Percentiles rank a stretch among this genome's conserved stretches.
Conservation (phyloP, 1,284 basidiomycete genomes). For the Trametes sp. region DNA sequence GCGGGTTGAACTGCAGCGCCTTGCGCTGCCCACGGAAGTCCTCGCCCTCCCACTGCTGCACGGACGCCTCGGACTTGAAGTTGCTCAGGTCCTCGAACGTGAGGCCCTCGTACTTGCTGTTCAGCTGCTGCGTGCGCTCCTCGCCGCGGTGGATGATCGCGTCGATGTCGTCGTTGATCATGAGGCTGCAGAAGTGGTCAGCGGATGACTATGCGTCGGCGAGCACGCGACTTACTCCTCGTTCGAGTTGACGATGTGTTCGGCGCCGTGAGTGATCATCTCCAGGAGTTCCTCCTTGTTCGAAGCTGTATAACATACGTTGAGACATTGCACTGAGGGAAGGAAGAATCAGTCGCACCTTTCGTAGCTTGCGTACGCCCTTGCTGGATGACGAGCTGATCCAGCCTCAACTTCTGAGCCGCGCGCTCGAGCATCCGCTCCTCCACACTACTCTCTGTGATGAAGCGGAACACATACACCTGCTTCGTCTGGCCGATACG, state of each 20-base stretch:
- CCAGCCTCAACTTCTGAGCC: constrained; percentile 94
- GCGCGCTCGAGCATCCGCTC: constrained; percentile 97
- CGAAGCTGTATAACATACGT: constrained; percentile 58
- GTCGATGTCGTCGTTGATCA: constrained; percentile 94
- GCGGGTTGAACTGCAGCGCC: constrained; percentile 78
- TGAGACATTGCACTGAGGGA: too few relatives aligned
- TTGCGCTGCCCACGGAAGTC: constrained; percentile 85
- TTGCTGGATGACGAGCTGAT: constrained; percentile 98
- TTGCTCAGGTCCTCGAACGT: constrained; percentile 96
- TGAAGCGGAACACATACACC: constrained; percentile 97
- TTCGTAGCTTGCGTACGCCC: constrained; percentile 81
- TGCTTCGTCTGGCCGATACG: constrained; percentile 99
- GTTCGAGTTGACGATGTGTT: constrained; percentile 90
- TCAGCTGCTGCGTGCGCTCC: constrained; percentile 88
- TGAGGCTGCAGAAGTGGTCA: constrained; percentile 55
- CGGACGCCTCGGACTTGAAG: constrained; percentile 92
- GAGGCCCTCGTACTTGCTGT: constrained; percentile 91
- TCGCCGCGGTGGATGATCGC: constrained; percentile 94
- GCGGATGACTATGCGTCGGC: not conserved
- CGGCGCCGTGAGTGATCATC: constrained; percentile 98
- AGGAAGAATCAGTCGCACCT: constrained; percentile 46
- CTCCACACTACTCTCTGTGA: constrained; percentile 97
- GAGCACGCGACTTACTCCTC: constrained; percentile 58
- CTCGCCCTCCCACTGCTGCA: constrained; percentile 97
- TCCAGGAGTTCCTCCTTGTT: constrained; percentile 97